Evolutionary conservation across 345 rosid species (phyloP).

Genomic region (Turnera subulata): DNA sequence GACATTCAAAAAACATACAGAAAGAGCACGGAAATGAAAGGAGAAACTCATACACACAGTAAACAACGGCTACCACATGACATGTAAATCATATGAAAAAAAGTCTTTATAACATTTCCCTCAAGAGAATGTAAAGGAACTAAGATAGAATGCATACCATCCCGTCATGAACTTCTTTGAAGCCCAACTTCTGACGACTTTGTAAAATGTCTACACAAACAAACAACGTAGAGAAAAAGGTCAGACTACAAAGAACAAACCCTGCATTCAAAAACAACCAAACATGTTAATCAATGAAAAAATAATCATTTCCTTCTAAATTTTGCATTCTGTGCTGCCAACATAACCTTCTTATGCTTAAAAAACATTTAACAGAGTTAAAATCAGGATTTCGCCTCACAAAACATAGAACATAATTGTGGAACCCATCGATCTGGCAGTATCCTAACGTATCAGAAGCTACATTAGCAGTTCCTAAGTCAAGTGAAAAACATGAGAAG

Average conservation of each 20-base stretch:
- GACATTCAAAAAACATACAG: too few species aligned
- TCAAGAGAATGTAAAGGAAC: conserved; percentile 10
- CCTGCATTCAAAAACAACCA: too few species aligned
- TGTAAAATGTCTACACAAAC: conserved; percentile 70
- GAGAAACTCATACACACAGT: too few species aligned
- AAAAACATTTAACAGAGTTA: neutral
- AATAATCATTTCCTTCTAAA: neutral
- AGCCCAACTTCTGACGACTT: conserved; percentile 94
- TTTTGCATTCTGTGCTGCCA: neutral
- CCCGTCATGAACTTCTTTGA: conserved; percentile 99
- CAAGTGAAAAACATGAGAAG: too few species aligned
- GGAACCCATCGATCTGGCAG: too few species aligned
- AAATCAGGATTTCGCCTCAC: neutral
- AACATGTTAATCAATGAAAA: neutral
- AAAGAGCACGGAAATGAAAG: too few species aligned
- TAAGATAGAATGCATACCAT: conserved; percentile 59
- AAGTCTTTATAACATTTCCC: neutral
- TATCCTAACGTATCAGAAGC: too few species aligned
- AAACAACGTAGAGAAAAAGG: conserved; percentile 8
- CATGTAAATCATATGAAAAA: too few species aligned
- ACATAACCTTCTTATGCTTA: neutral
- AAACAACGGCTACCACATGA: too few species aligned
- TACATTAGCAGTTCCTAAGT: too few species aligned
- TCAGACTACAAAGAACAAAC: conserved; percentile 6
- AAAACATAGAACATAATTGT: too few species aligned